Percentiles rank a stretch among this genome's conserved stretches.
Conservation (phyloP, 2,329 filamentous ascomycete genomes). For the Paraphoma chrysanthemicola region DNA sequence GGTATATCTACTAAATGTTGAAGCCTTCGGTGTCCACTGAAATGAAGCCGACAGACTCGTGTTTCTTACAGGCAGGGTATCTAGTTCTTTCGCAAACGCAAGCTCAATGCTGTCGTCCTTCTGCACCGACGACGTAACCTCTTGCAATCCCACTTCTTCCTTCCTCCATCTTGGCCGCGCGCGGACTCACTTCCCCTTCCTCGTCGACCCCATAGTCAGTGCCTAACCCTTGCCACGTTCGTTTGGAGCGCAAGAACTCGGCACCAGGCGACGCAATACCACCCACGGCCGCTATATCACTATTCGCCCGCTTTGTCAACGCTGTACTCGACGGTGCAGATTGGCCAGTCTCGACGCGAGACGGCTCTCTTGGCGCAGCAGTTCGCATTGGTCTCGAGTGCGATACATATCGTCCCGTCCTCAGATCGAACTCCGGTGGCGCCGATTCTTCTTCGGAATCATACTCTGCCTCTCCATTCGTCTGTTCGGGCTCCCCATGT, state of each 20-base stretch:
- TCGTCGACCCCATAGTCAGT: slow-evolving; percentile 77
- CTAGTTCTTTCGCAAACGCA: too few species aligned
- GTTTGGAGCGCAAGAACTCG: slow-evolving; percentile 79
- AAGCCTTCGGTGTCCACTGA: too few species aligned
- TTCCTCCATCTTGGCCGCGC: slow-evolving; percentile 77
- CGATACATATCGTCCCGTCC: slow-evolving; percentile 83
- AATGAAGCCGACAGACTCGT: too few species aligned
- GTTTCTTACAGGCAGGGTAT: too few species aligned
- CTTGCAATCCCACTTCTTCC: slow-evolving; percentile 87
- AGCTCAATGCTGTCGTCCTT: slow-evolving; percentile 30
- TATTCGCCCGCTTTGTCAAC: slow-evolving; percentile 69
- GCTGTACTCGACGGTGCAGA: slow-evolving; percentile 52
- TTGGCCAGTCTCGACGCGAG: slow-evolving; percentile 3
- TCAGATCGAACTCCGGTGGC: slow-evolving; percentile 88
- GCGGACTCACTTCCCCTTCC: slow-evolving; percentile 55
- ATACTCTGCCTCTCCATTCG: slow-evolving; percentile 51
- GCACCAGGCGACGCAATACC: slow-evolving; percentile 90
- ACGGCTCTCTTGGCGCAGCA: slow-evolving; percentile 10
- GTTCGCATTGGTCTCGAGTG: slow-evolving; percentile 73
- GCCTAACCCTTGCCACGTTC: slow-evolving; percentile 91
- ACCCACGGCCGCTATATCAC: slow-evolving; percentile 81
- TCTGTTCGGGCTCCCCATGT: slow-evolving; percentile 23
- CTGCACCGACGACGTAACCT: slow-evolving; percentile 80
- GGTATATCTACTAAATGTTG: too few species aligned
- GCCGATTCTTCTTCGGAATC: slow-evolving; percentile 74